Conservation (phyloP, 106 monocot species). For the Dendrobium catenatum region DNA sequence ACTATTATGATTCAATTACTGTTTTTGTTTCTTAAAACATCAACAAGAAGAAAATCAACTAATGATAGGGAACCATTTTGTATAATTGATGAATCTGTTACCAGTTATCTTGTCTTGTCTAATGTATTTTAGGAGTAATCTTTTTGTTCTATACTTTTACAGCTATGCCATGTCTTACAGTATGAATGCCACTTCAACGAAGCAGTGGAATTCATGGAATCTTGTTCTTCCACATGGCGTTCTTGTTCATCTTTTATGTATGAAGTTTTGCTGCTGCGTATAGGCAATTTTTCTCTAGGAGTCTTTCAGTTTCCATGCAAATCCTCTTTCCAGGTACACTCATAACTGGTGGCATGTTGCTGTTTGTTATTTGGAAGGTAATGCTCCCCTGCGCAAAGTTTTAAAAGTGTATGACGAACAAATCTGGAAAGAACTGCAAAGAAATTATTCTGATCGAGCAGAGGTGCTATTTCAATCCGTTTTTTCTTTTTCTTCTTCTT, state of each 20-base stretch:
- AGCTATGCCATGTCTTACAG: slow-evolving; percentile 81
- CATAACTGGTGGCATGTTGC: slow-evolving; percentile 98
- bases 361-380: slow-evolving; percentile 84
- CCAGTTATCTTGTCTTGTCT: background rate
- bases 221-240: slow-evolving; percentile 66
- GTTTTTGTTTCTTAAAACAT: background rate
- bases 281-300: slow-evolving; percentile 3
- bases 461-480: slow-evolving; percentile 33
- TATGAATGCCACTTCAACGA: slow-evolving; percentile 76
- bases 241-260: slow-evolving; percentile 80
- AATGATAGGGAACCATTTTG: background rate
- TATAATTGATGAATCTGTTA: background rate
- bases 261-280: slow-evolving; percentile 3
- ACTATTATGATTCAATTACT: background rate
- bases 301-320: slow-evolving; percentile 1
- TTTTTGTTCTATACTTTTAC: slow-evolving; percentile 9
- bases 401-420: slow-evolving; percentile 55
- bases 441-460: slow-evolving; percentile 41
- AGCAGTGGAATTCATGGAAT: slow-evolving; percentile 75
- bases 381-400: slow-evolving; percentile 56
- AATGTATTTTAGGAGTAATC: background rate
- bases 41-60: background rate
- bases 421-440: slow-evolving; percentile 70
- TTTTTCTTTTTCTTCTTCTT: background rate
- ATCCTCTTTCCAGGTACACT: slow-evolving; percentile 38